Evolutionary conservation across 495 filamentous ascomycete species (phyloP).

Genomic region (Aspergillus mulundensis): DNA sequence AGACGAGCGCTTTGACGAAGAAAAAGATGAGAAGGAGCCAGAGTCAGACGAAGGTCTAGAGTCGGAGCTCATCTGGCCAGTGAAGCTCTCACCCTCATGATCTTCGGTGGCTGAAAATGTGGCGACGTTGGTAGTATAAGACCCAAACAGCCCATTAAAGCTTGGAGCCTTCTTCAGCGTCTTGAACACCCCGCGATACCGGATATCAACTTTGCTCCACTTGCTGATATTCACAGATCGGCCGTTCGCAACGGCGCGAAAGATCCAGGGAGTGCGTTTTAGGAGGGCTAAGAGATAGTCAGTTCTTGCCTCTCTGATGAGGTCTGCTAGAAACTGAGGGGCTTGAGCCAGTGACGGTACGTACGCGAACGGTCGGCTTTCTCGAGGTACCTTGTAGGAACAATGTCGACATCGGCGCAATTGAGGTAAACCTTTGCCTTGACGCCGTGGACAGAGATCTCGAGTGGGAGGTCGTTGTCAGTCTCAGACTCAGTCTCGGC

Average conservation of each 20-base stretch:
- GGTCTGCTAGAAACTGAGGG: no score
- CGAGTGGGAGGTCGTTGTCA: conserved; percentile 4
- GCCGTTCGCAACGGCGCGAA: conserved; percentile 21
- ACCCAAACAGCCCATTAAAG: conserved; percentile 23
- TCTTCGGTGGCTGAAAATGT: not conserved
- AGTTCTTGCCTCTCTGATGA: no score
- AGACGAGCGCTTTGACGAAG: not conserved
- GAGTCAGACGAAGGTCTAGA: not conserved
- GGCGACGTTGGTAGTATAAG: conserved; percentile 4
- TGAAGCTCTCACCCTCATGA: not conserved
- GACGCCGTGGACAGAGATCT: conserved; percentile 20
- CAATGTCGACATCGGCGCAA: conserved; percentile 18
- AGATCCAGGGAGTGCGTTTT: conserved; percentile 26
- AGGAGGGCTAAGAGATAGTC: not conserved
- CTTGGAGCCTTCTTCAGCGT: conserved; percentile 25
- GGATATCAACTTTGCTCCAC: conserved; percentile 29
- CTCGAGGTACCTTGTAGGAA: conserved; percentile 20
- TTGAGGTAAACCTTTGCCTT: conserved; percentile 25
- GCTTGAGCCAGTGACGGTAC: not conserved
- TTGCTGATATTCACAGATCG: conserved; percentile 16
- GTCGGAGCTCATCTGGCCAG: not conserved
- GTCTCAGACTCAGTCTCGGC: not conserved
- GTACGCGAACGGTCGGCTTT: conserved; percentile 21
- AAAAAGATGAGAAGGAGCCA: not conserved
- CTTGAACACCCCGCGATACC: conserved; percentile 28